These are phyloP conservation scores for Chrysochromulina parva DNA, from an alignment of 78 protist species.

Conservation along the genomic window DNA sequence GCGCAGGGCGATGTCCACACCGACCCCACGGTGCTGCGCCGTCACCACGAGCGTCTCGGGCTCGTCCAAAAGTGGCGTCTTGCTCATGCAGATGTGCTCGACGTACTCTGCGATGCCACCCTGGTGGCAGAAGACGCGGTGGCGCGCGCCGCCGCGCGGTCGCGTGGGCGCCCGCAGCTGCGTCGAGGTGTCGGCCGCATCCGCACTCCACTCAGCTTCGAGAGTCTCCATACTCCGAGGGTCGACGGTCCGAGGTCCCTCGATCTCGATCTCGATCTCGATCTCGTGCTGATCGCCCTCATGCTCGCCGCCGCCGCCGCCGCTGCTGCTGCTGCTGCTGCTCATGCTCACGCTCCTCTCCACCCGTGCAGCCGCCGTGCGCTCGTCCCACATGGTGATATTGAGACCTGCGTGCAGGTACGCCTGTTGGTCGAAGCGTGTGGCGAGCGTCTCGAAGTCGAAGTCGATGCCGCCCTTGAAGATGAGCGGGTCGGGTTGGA, in stretches of 20 bases:
- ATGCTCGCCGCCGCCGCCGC: too few relatives aligned
- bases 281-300: too few relatives aligned
- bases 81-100: background rate
- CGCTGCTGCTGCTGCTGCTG: too few relatives aligned
- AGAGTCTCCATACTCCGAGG: too few relatives aligned
- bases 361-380: too few relatives aligned
- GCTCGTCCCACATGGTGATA: background rate
- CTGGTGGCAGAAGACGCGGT: background rate
- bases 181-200: too few relatives aligned
- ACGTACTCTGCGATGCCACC: background rate
- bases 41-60: background rate
- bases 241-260: too few relatives aligned
- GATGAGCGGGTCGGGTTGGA: background rate
- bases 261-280: too few relatives aligned
- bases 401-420: conserved; percentile 5
- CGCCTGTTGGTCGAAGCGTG: background rate
- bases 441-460: background rate
- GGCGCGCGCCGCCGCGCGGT: background rate
- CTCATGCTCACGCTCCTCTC: too few relatives aligned
- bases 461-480: background rate
- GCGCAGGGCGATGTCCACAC: background rate
- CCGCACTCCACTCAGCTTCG: too few relatives aligned
- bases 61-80: background rate
- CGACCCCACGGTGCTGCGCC: background rate
- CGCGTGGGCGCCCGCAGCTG: background rate